Evolutionary conservation across 257 asterid genomes (phyloP).

Genomic region (Solanum stenotomum): DNA sequence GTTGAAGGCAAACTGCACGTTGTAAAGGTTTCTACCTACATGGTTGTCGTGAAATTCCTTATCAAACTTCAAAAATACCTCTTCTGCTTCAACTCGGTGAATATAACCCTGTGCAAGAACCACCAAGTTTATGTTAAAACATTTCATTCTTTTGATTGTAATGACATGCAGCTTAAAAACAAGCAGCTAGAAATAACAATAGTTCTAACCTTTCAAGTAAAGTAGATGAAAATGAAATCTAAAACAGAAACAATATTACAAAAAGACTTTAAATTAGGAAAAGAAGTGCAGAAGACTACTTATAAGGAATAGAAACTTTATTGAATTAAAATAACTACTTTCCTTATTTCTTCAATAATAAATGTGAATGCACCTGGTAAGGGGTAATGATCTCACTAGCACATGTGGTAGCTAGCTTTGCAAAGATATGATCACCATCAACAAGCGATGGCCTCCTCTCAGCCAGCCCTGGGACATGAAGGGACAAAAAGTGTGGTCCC

Average conservation of each 20-base stretch:
- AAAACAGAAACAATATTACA: not conserved
- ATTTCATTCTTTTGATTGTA: not conserved
- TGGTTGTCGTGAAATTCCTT: conserved; percentile 41
- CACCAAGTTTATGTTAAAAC: not conserved
- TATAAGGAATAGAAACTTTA: not conserved
- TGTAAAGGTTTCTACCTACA: conserved; percentile 35
- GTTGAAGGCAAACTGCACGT: conserved; percentile 62
- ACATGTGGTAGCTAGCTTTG: conserved; percentile 32
- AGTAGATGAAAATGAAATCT: not conserved
- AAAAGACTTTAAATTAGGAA: not conserved
- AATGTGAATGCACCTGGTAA: conserved; percentile 43
- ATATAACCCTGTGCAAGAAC: conserved; percentile 54
- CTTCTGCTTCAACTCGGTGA: conserved; percentile 74
- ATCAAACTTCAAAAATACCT: conserved; percentile 52
- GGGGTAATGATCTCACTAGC: conserved; percentile 9
- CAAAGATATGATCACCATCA: conserved; percentile 54
- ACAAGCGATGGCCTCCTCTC: conserved; percentile 93
- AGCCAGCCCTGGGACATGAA: conserved; percentile 88
- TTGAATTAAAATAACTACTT: not conserved
- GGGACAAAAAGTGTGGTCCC: conserved; percentile 38
- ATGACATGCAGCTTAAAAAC: not conserved
- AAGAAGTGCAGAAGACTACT: not conserved
- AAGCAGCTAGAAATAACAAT: not conserved
- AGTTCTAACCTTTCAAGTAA: not conserved
- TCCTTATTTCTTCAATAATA: not conserved